These are phyloP conservation scores for Rosa lucieae DNA, from an alignment of 306 rosid species.

Conservation along the genomic window DNA sequence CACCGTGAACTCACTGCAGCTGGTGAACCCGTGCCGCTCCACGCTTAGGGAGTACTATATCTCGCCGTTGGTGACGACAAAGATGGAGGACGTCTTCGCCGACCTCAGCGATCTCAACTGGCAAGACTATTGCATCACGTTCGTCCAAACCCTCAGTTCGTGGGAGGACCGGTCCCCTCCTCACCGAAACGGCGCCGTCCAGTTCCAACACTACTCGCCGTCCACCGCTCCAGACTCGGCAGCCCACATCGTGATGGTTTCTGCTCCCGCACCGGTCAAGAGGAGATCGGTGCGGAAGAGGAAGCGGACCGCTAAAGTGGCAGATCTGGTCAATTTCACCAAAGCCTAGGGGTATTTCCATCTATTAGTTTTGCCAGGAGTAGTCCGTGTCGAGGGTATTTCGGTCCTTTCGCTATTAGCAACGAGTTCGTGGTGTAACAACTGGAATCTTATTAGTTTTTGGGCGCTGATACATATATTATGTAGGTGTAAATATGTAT, in stretches of 20 bases:
- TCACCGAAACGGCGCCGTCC: neutral
- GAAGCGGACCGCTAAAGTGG: slow-evolving; percentile 25
- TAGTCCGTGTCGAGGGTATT: neutral
- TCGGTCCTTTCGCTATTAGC: neutral
- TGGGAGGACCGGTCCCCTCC: neutral
- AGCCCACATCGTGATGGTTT: neutral
- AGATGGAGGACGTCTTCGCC: slow-evolving; percentile 45
- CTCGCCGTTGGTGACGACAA: slow-evolving; percentile 35
- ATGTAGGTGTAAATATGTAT: no score
- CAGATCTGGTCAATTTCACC: neutral
- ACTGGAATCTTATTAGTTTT: neutral
- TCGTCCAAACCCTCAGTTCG: slow-evolving; percentile 45
- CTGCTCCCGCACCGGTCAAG: neutral
- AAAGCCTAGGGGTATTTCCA: neutral
- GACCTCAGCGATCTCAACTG: slow-evolving; percentile 69
- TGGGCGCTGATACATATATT: no score
- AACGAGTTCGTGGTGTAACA: neutral
- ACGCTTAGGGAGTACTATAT: slow-evolving; percentile 51
- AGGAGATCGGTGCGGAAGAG: no score
- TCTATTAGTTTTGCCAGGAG: neutral
- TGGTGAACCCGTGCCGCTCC: slow-evolving; percentile 57
- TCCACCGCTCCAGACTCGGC: no score
- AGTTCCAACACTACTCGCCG: neutral
- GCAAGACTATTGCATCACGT: slow-evolving; percentile 82
- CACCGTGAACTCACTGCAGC: slow-evolving; percentile 49